These are phyloP conservation scores for Croton laevigatus DNA, from an alignment of 441 rosid species.

Conservation along the genomic window DNA sequence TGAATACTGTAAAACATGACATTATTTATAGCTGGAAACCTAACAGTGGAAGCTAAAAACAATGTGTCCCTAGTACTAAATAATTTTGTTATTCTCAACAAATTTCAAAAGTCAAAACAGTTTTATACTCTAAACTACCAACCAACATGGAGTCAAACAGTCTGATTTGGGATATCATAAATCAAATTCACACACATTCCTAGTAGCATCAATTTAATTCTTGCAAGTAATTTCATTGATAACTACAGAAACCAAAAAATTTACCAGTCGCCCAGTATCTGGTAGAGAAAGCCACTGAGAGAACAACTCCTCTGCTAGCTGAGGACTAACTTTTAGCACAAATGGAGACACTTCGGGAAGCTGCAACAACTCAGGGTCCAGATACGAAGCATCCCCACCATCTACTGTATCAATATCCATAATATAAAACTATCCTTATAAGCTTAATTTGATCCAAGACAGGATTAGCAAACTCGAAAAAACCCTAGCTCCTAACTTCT, in stretches of 20 bases:
- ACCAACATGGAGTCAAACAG: background rate
- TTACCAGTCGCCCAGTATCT: constrained; percentile 60
- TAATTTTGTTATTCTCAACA: background rate
- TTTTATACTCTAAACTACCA: background rate
- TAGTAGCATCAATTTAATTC: background rate
- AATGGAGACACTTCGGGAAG: constrained; percentile 61
- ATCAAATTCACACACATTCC: background rate
- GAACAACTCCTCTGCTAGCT: constrained; percentile 58
- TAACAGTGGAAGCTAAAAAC: background rate
- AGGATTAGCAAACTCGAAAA: background rate
- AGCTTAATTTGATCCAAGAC: background rate
- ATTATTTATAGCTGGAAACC: background rate
- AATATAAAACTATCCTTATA: constrained; percentile 6
- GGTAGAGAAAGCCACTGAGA: constrained; percentile 89
- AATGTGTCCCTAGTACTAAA: background rate
- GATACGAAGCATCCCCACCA: constrained; percentile 32
- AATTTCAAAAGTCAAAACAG: background rate
- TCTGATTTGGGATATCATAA: background rate
- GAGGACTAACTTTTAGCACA: constrained; percentile 50
- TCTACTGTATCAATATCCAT: constrained; percentile 48
- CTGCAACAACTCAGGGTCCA: constrained; percentile 72
- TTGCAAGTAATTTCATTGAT: background rate
- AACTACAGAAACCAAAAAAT: constrained; percentile 5
- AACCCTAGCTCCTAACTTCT: constrained; percentile 21
- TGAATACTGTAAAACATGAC: background rate